Evolutionary conservation across 2,329 filamentous ascomycete genomes (phyloP).

Genomic region (Cryoendolithus antarcticus): DNA sequence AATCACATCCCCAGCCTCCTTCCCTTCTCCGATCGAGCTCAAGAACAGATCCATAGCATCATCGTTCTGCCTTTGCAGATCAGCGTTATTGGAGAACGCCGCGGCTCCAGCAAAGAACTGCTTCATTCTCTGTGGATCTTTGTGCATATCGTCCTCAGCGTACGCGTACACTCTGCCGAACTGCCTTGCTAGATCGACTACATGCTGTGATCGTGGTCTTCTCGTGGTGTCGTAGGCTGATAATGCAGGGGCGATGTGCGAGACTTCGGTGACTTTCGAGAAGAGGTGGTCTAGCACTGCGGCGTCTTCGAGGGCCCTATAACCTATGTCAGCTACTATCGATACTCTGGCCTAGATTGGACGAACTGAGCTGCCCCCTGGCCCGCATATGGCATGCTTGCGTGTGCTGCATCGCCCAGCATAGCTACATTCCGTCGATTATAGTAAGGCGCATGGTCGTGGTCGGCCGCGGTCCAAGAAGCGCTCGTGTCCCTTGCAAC

Average conservation of each 20-base stretch:
- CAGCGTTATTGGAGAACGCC: conserved; percentile 20
- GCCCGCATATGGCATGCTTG: conserved; percentile 26
- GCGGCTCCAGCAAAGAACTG: conserved; percentile 20
- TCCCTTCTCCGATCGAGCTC: not conserved
- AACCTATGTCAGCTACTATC: too few relatives aligned
- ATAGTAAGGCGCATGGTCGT: conserved; percentile 24
- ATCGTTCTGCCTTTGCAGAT: conserved; percentile 19
- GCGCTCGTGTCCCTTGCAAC: conserved; percentile 16
- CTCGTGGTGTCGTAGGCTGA: conserved; percentile 17
- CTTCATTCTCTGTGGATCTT: conserved; percentile 19
- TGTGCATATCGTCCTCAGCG: conserved; percentile 16
- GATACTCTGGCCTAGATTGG: too few relatives aligned
- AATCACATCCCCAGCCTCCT: not conserved
- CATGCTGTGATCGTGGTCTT: conserved; percentile 18
- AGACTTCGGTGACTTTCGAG: conserved; percentile 7
- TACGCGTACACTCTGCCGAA: conserved; percentile 21
- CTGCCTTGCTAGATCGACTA: conserved; percentile 19
- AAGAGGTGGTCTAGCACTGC: conserved; percentile 23
- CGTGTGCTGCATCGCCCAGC: conserved; percentile 29
- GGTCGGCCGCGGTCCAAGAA: conserved; percentile 22
- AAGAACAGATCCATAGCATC: conserved; percentile 16
- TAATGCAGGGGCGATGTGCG: conserved; percentile 15
- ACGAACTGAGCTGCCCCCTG: conserved; percentile 15
- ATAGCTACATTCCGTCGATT: conserved; percentile 18
- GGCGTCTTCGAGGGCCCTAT: conserved; percentile 25